Base-by-base conservation (phyloP, 768 basidiomycete genomes). In the Tricholoma saponaceum region DNA sequence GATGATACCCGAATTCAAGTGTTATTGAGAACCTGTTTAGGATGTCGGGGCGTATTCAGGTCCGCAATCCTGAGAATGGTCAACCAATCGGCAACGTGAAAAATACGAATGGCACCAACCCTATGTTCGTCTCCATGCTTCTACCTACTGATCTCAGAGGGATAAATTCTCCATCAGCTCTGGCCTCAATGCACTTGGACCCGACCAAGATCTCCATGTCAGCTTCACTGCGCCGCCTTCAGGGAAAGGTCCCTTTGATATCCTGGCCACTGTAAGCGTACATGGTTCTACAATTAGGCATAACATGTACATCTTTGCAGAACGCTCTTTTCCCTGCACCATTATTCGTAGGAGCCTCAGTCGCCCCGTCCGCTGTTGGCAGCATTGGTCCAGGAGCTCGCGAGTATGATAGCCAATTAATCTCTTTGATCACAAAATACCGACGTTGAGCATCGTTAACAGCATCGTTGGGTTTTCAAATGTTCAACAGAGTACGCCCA, bases 261-360 rank as follows among this genome's bases (percentile, higher is more conserved):
- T 80, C 41, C 32, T 72, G 4, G 69, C 69, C 28, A 74, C 72
- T 9, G 80, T 79, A 62, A 62, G 74, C 32, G 20, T 35, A 9
- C 35, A 35, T 25, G 13, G 10, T 23, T 9, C 12, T 12, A 4
- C 4, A n/a, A 39, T 35, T 32, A n/a, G 33, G 18, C 25, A 23
- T 28, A 30, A 10, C 26, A 41, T 12, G n/a, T 35, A 6, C 46
- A 14, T 37, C 33, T 28, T 28, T 16, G 26, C 44, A 81, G 79
- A 76, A 80, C 51, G 67, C 76, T 18, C 58, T 61, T 20, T 78
- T 79, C 60, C 56, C 69, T 51, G 66, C 72, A 5, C 70, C 74
- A 5, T 73, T 68, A 50, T 76, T 72, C 60, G 66, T 79, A 47
- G 80, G 79, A 51, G 74, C 72, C 13, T 65, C 66, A 39, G 68